Conservation (phyloP, 2,329 filamentous ascomycete genomes). For the Nannizziopsis arthrosporioides region DNA sequence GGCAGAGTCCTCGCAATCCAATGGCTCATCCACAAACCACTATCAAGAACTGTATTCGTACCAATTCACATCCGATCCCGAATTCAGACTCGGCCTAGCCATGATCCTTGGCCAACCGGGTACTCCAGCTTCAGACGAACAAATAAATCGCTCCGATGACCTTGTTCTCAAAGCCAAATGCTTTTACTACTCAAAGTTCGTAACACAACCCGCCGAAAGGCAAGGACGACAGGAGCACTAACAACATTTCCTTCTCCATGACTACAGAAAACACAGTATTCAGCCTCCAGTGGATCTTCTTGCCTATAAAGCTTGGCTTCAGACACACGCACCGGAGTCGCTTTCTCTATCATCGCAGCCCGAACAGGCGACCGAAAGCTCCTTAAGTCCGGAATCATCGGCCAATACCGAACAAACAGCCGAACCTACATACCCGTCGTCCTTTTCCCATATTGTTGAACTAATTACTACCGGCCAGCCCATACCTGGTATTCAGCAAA, state of each 20-base stretch:
- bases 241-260: slow-evolving; percentile 29
- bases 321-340: background rate
- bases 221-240: slow-evolving; percentile 20
- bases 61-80: slow-evolving; percentile 31
- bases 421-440: slow-evolving; percentile 62
- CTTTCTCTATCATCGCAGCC: background rate
- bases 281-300: slow-evolving; percentile 10
- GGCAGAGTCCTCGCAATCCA: background rate
- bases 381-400: background rate
- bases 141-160: slow-evolving; percentile 30
- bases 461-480: slow-evolving; percentile 71
- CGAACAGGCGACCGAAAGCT: background rate
- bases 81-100: slow-evolving; percentile 39
- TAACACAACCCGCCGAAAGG: background rate
- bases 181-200: slow-evolving; percentile 38
- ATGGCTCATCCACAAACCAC: background rate
- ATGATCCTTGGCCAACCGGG: slow-evolving; percentile 35
- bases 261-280: slow-evolving; percentile 16
- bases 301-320: slow-evolving; percentile 11
- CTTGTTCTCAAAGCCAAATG: slow-evolving; percentile 38
- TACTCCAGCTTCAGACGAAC: slow-evolving; percentile 28
- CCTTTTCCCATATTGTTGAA: slow-evolving; percentile 75
- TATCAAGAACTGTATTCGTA: slow-evolving; percentile 31
- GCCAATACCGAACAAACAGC: background rate
- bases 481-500: slow-evolving; percentile 76